These are phyloP conservation scores for Themeda triandra DNA, from an alignment of 176 grass and related monocot species.

Conservation along the genomic window DNA sequence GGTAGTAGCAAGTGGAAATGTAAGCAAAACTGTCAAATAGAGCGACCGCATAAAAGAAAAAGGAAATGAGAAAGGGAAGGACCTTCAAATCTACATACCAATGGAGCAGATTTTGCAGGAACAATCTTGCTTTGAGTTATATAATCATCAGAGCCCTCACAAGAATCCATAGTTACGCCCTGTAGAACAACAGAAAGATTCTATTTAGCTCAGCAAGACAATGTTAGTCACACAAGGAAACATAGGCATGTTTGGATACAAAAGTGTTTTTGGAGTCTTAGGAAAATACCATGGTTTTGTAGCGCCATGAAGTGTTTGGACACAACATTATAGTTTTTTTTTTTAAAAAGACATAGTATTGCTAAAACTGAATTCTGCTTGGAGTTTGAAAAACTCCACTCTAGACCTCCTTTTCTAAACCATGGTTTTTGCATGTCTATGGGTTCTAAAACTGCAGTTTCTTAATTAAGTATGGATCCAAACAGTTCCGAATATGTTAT, in stretches of 20 bases:
- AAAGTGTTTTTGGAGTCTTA: not conserved
- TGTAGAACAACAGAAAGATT: not conserved
- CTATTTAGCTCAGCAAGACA: not conserved
- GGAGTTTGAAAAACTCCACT: not conserved
- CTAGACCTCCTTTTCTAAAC: not conserved
- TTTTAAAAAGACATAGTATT: not conserved
- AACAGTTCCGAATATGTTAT: not conserved
- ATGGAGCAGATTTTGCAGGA: not conserved
- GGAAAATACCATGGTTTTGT: not conserved
- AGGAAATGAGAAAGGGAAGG: not conserved
- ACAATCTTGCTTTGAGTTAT: not conserved
- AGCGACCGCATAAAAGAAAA: not conserved
- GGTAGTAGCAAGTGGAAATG: not conserved
- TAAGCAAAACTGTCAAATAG: constrained; percentile 12
- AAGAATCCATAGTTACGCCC: constrained; percentile 10
- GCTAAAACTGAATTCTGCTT: not conserved
- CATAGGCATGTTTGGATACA: not conserved
- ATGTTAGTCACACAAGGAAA: not conserved
- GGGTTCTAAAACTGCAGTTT: not conserved
- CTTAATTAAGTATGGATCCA: not conserved
- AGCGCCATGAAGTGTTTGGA: not conserved
- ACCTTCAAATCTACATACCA: constrained; percentile 11
- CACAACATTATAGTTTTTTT: not conserved
- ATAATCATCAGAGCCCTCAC: constrained; percentile 6
- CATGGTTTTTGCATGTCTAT: not conserved